Conservation (phyloP, 139 green algal genomes). For the Tetraselmis striata region DNA sequence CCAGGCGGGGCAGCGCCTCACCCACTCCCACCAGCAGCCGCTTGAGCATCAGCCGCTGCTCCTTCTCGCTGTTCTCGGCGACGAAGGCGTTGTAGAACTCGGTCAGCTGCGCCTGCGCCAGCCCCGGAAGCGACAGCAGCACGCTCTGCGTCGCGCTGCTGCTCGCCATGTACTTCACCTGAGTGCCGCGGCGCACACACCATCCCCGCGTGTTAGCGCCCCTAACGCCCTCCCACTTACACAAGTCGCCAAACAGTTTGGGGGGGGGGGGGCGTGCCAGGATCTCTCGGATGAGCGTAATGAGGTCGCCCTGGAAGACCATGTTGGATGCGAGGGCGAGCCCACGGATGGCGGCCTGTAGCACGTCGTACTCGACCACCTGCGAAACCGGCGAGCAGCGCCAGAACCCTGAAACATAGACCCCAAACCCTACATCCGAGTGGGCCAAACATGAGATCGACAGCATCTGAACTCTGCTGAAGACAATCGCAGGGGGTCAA, state of each 20-base stretch:
- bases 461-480: no score
- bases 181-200: background rate
- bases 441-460: no score
- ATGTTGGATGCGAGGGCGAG: background rate
- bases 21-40: constrained; percentile 40
- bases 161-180: background rate
- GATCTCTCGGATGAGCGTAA: background rate
- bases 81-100: constrained; percentile 28
- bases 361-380: background rate
- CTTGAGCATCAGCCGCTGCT: constrained; percentile 56
- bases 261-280: background rate
- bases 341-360: background rate
- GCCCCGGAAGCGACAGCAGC: constrained; percentile 25
- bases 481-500: no score
- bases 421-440: no score
- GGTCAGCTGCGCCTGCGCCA: constrained; percentile 9
- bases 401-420: no score
- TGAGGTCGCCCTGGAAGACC: background rate
- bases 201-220: background rate
- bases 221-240: background rate
- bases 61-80: constrained; percentile 53
- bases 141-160: background rate
- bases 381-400: no score
- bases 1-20: no score
- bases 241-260: no score